Percentiles rank a stretch among this genome's conserved stretches.
phyloP scores from a whole-genome alignment of 768 basidiomycete species.

The Gymnopilus junonius region DNA sequence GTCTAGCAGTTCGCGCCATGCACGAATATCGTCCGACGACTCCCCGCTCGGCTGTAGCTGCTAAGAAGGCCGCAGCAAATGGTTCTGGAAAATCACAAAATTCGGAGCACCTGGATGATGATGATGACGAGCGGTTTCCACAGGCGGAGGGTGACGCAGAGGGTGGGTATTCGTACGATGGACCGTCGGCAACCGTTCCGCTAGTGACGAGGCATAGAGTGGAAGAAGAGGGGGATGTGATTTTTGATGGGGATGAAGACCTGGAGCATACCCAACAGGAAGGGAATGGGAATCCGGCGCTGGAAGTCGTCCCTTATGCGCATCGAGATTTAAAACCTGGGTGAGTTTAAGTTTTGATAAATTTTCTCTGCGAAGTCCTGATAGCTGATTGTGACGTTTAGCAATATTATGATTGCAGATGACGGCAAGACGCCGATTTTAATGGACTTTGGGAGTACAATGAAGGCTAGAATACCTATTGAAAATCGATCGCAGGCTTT shows the following conservation, averaged over 20 bases:
- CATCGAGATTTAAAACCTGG: conserved; percentile 97
- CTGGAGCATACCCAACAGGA: conserved; percentile 44
- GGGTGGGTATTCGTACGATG: conserved; percentile 74
- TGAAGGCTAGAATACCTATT: conserved; percentile 83
- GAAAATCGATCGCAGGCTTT: conserved; percentile 87
- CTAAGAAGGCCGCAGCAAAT: conserved; percentile 20
- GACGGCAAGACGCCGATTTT: conserved; percentile 86
- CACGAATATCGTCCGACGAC: conserved; percentile 78
- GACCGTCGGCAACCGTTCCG: conserved; percentile 52
- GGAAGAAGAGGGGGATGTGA: conserved; percentile 61
- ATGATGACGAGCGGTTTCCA: conserved; percentile 74
- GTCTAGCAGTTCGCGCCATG: conserved; percentile 93
- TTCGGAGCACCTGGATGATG: conserved; percentile 41
- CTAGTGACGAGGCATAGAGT: conserved; percentile 58
- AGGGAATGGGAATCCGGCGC: conserved; percentile 36
- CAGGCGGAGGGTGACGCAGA: conserved; percentile 78
- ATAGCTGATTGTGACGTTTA: conserved; percentile 29
- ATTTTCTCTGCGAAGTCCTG: background rate
- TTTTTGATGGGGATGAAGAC: conserved; percentile 87
- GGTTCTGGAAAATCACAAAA: conserved; percentile 18
- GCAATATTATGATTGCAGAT: conserved; percentile 97
- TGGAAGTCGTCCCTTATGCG: conserved; percentile 86
- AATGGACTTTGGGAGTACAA: conserved; percentile 97
- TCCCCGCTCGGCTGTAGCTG: conserved; percentile 37
- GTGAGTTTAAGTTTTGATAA: conserved; percentile 48